Conservation (phyloP, 164 flowering plant genomes). For the Magnolia changhungtana region DNA sequence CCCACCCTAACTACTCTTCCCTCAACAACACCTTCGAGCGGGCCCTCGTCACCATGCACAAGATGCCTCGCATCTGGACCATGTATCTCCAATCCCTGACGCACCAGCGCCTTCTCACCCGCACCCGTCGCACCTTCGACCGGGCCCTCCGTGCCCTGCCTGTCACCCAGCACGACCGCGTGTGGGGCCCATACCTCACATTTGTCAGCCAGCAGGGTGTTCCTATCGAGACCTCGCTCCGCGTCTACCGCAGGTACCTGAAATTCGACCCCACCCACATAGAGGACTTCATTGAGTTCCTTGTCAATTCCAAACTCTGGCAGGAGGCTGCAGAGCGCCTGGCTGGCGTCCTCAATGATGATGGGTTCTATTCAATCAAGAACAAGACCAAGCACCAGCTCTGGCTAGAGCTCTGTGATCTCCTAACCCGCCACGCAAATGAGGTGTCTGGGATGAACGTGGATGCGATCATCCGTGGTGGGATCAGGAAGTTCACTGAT, state of each 20-base stretch:
- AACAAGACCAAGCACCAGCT: constrained; percentile 81
- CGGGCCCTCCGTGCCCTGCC: constrained; percentile 88
- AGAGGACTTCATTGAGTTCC: constrained; percentile 90
- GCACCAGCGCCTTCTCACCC: constrained; percentile 56
- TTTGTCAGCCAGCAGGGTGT: constrained; percentile 58
- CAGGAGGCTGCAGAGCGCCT: constrained; percentile 88
- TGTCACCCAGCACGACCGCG: constrained; percentile 89
- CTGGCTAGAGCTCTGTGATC: constrained; percentile 89
- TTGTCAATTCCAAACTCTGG: constrained; percentile 63
- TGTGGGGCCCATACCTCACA: constrained; percentile 72
- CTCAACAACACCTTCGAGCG: constrained; percentile 91
- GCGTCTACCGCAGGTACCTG: constrained; percentile 90
- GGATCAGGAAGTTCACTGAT: constrained; percentile 88
- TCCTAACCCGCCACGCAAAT: constrained; percentile 68
- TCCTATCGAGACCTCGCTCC: constrained; percentile 83
- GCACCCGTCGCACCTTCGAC: constrained; percentile 68
- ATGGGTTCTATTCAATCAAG: constrained; percentile 66
- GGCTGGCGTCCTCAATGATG: constrained; percentile 89
- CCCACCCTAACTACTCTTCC: constrained; percentile 50
- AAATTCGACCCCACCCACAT: constrained; percentile 87
- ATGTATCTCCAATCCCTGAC: constrained; percentile 71
- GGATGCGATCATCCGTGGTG: constrained; percentile 91
- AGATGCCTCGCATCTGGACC: constrained; percentile 92
- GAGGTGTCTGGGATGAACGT: constrained; percentile 88
- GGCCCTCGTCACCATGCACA: constrained; percentile 90